Base-by-base conservation (phyloP, 495 filamentous ascomycete species). In the Aspergillus biplanus region DNA sequence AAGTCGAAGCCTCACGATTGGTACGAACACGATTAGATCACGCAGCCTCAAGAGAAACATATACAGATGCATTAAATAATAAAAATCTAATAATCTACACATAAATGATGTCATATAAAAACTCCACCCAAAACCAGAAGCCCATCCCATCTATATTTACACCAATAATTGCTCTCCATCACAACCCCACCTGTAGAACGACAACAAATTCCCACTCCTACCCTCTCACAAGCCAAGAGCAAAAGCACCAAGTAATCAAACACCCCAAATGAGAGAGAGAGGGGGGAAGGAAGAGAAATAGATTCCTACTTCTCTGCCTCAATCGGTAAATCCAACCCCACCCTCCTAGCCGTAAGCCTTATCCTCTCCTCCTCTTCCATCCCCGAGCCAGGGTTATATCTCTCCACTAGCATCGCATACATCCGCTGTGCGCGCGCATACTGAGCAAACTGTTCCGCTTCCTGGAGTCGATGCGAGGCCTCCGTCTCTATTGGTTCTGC, bases 301-400 rank as follows among this genome's bases (percentile, higher is more conserved):
- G 8, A 39, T 56, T 18, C 50, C 34, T 52, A 46, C 11, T 27
- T 47, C 63, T 65, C 66, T 21, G 18, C 69, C 70, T 73, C 69
- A 55, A 69, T 72, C 12, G 94, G 94, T 72, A 98, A 75, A 78
- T 96, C 83, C 87, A 97, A 89, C 32, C 94, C 95, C 50, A 97
- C 92, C 75, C 91, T 84, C 75, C 91, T 80, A 13, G 95, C 94
- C 62, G 91, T 91, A 80, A 97, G 78, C 60, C 91, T 70, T 46
- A 97, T 87, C 64, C 87, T 81, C 79, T 96, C 92, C 76, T 96
- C 92, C 75, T 95, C 88, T 67, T 89, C 86, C 86, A 94, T 87
- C 52, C 78, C 78, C 86, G 93, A 89, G 6, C 92, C 91, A 7
- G 93, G 93, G 72, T 98, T 99, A 76, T 98, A 99, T 68, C 92